These are phyloP conservation scores for Achaetomiella virescens DNA, from an alignment of 495 filamentous ascomycete genomes.

Conservation along the genomic window DNA sequence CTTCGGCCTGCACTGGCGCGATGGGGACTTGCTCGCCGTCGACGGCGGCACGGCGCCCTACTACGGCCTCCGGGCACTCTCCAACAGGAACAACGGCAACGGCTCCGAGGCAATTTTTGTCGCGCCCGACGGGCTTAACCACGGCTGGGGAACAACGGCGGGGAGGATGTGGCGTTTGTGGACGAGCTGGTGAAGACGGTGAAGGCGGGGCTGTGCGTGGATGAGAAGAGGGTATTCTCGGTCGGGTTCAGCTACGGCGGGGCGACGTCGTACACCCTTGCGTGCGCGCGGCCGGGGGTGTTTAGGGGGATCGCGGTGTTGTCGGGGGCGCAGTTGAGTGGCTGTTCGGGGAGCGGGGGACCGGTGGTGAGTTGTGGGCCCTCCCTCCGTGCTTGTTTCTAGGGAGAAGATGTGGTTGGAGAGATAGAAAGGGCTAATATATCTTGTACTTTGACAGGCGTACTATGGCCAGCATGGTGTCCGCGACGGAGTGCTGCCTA, in stretches of 20 bases:
- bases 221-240: conserved; percentile 39
- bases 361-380: too few relatives aligned
- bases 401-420: too few relatives aligned
- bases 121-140: conserved; percentile 40
- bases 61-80: too few relatives aligned
- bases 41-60: conserved; percentile 34
- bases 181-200: conserved; percentile 32
- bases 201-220: conserved; percentile 40
- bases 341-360: conserved; percentile 37
- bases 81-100: too few relatives aligned
- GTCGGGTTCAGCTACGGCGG: conserved; percentile 47
- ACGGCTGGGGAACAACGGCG: conserved; percentile 42
- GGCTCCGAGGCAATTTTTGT: conserved; percentile 39
- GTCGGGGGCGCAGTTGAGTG: conserved; percentile 29
- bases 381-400: too few relatives aligned
- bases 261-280: conserved; percentile 43
- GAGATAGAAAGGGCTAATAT: too few relatives aligned
- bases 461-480: conserved; percentile 43
- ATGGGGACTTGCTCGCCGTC: conserved; percentile 27
- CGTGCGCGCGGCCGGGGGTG: conserved; percentile 36
- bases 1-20: conserved; percentile 35
- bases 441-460: too few relatives aligned
- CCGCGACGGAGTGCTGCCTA: conserved; percentile 33
- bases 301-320: conserved; percentile 42
- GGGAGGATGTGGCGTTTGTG: conserved; percentile 41